phyloP scores from a whole-genome alignment of 208 protist species.

The Wallacemonas sp. region DNA sequence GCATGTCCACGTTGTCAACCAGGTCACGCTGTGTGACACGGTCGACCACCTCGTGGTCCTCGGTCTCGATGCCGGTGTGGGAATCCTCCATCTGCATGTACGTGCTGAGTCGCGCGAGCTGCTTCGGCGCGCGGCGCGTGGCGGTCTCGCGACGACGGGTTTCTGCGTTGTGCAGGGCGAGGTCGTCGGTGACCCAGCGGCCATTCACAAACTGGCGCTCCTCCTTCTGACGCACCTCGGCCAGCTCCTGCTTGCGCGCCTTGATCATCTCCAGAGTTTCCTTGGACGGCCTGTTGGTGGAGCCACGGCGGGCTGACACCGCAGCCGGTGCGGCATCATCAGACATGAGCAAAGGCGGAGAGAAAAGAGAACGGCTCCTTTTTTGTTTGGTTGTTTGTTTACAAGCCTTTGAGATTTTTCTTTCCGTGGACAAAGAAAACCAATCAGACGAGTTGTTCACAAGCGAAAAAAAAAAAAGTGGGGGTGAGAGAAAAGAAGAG shows the following conservation, averaged over 20 bases:
- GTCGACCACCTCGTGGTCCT: conserved; percentile 92
- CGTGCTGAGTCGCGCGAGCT: conserved; percentile 62
- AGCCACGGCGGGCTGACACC: conserved; percentile 7
- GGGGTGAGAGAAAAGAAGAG: too few relatives aligned
- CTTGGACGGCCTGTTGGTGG: conserved; percentile 36
- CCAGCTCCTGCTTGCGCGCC: conserved; percentile 54
- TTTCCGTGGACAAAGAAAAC: too few relatives aligned
- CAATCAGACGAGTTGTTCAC: too few relatives aligned
- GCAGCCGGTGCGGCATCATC: conserved; percentile 15
- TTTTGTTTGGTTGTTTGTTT: conserved; percentile 15
- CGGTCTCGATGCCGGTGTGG: conserved; percentile 75
- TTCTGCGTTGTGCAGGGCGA: conserved; percentile 61
- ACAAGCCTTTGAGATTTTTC: too few relatives aligned
- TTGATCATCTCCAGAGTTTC: conserved; percentile 62
- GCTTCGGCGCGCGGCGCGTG: conserved; percentile 69
- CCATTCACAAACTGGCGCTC: conserved; percentile 73
- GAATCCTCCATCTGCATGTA: conserved; percentile 65
- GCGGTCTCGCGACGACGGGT: conserved; percentile 49
- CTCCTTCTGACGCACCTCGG: conserved; percentile 28
- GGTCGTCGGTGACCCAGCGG: conserved; percentile 78
- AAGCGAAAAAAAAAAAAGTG: too few relatives aligned
- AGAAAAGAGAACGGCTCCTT: conserved; percentile 3
- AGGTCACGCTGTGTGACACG: conserved; percentile 94
- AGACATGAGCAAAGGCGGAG: background rate
- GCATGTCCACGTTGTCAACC: conserved; percentile 85